Evolutionary conservation across 1,139 yeast species (phyloP).

Genomic region (Candida sp.): DNA sequence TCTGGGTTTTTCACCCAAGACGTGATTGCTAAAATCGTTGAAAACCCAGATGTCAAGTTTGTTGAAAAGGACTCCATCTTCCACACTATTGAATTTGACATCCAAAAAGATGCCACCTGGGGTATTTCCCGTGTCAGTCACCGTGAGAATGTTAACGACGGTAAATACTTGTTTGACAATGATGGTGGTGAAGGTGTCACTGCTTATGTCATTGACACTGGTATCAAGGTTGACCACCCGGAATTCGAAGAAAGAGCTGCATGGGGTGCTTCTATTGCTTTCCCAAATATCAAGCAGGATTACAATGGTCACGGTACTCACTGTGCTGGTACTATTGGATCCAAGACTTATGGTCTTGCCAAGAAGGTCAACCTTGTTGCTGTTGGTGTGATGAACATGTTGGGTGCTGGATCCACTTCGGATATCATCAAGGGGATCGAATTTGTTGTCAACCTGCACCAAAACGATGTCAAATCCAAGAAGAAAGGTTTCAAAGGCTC

Average conservation of each 20-base stretch:
- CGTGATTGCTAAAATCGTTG: constrained; percentile 71
- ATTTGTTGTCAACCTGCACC: constrained; percentile 71
- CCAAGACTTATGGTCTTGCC: constrained; percentile 78
- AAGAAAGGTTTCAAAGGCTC: constrained; percentile 81
- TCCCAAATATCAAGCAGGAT: constrained; percentile 81
- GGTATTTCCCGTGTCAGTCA: constrained; percentile 96
- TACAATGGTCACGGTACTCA: constrained; percentile 97
- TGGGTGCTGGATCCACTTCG: constrained; percentile 79
- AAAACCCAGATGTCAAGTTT: constrained; percentile 72
- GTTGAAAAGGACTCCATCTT: constrained; percentile 86
- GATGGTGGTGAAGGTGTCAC: constrained; percentile 94
- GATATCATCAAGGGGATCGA: constrained; percentile 86
- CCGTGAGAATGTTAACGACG: constrained; percentile 73
- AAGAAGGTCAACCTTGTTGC: constrained; percentile 78
- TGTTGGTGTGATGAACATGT: constrained; percentile 54
- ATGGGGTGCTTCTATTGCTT: constrained; percentile 94
- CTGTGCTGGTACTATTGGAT: constrained; percentile 86
- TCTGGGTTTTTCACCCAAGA: constrained; percentile 77
- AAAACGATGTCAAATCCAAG: constrained; percentile 55
- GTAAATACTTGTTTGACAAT: constrained; percentile 82
- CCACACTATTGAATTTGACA: constrained; percentile 59
- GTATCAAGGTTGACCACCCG: constrained; percentile 78
- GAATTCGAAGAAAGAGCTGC: constrained; percentile 92
- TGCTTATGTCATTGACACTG: constrained; percentile 90
- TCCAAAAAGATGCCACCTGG: constrained; percentile 94